These are phyloP conservation scores for Castanea crenata DNA, from an alignment of 306 rosid genomes.

Conservation along the genomic window DNA sequence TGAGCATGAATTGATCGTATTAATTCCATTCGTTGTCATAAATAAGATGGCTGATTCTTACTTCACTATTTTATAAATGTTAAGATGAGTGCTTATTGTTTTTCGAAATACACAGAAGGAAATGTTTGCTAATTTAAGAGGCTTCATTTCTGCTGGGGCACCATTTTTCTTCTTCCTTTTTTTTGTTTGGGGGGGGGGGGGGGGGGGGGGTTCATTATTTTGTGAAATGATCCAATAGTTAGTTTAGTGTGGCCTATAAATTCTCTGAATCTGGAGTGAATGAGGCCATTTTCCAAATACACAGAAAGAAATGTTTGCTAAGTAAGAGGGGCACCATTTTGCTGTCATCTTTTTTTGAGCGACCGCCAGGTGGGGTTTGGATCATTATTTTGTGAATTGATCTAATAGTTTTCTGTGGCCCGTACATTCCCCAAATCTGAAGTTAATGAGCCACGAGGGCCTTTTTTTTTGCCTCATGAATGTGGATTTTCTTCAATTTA, in stretches of 20 bases:
- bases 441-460: not conserved
- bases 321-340: no score
- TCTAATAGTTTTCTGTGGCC: no score
- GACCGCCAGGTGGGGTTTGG: not conserved
- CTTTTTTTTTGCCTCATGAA: no score
- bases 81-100: not conserved
- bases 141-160: not conserved
- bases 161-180: not conserved
- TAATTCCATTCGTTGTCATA: not conserved
- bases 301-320: no score
- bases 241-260: no score
- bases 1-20: not conserved
- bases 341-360: no score
- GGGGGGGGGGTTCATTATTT: not conserved
- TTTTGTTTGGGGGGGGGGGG: not conserved
- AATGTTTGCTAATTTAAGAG: not conserved
- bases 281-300: no score
- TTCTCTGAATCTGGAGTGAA: no score
- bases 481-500: no score
- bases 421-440: not conserved
- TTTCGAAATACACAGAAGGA: not conserved
- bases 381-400: not conserved
- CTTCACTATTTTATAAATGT: not conserved
- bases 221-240: no score
- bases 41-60: not conserved